These are phyloP conservation scores for Apiotrichum gamsii DNA, from an alignment of 1,284 basidiomycete genomes.

Conservation along the genomic window DNA sequence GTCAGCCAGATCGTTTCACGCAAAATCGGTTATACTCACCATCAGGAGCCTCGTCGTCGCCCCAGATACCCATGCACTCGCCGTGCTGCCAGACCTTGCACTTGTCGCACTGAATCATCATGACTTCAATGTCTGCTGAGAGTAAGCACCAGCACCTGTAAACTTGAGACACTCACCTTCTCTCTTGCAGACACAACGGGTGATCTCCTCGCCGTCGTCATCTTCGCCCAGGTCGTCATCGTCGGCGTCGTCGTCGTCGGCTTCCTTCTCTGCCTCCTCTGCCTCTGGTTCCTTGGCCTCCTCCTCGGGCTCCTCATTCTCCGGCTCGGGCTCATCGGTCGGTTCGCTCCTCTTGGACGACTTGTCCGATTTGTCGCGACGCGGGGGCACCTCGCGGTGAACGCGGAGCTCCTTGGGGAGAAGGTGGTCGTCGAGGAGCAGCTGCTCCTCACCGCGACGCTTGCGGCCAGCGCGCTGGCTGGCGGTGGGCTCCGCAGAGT, in stretches of 20 bases:
- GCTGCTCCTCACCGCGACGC: slow-evolving; percentile 38
- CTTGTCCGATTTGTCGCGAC: slow-evolving; percentile 11
- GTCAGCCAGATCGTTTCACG: slow-evolving; percentile 2
- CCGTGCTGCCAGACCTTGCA: slow-evolving; percentile 99
- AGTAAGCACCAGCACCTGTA: slow-evolving; percentile 8
- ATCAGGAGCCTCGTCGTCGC: slow-evolving; percentile 72
- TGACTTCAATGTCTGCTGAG: slow-evolving; percentile 62
- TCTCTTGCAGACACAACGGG: slow-evolving; percentile 88
- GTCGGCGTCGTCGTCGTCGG: slow-evolving; percentile 56
- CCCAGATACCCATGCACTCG: slow-evolving; percentile 87
- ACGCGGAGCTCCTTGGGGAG: slow-evolving; percentile 33
- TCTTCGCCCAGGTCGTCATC: slow-evolving; percentile 67
- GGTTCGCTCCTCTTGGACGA: slow-evolving; percentile 3
- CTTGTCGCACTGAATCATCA: slow-evolving; percentile 94
- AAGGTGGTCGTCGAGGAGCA: slow-evolving; percentile 40
- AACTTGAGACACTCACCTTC: slow-evolving; percentile 56
- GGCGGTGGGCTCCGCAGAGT: slow-evolving; percentile 4
- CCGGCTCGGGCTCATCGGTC: slow-evolving; percentile 6
- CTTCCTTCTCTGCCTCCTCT: slow-evolving; percentile 18
- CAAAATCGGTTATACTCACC: slow-evolving; percentile 51
- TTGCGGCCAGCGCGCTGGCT: slow-evolving; percentile 15
- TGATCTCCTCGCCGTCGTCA: slow-evolving; percentile 66
- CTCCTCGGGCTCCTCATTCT: slow-evolving; percentile 24
- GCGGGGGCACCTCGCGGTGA: slow-evolving; percentile 10
- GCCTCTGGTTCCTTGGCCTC: slow-evolving; percentile 58